Evolutionary conservation across 73 alveolate species (phyloP).

Genomic region (Tetrahymena malaccensis): DNA sequence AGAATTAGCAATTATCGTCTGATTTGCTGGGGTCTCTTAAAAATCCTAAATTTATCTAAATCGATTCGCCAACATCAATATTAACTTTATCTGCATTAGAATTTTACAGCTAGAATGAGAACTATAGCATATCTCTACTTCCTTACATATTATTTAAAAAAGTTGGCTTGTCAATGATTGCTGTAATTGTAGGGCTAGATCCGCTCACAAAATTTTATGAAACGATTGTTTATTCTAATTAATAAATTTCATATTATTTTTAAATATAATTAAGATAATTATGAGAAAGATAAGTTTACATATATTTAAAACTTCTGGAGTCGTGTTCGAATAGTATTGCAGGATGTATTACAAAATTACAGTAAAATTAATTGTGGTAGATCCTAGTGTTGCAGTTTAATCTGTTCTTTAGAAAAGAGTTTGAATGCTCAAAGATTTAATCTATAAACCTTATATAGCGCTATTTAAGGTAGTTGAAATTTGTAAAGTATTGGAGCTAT

Average conservation of each 20-base stretch:
- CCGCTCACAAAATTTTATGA: background rate
- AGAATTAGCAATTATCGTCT: background rate
- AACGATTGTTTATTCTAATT: background rate
- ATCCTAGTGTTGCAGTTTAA: background rate
- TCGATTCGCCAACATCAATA: background rate
- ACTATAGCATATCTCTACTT: background rate
- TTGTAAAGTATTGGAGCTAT: background rate
- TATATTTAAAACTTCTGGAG: background rate
- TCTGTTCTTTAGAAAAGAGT: background rate
- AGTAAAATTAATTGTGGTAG: background rate
- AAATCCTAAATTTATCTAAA: background rate
- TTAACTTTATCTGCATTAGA: background rate
- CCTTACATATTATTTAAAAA: background rate
- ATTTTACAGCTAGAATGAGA: background rate
- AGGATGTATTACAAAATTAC: background rate
- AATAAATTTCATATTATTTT: too few species aligned
- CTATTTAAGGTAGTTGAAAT: background rate
- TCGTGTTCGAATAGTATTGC: background rate
- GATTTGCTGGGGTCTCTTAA: background rate
- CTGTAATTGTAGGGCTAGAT: background rate
- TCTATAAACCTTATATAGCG: background rate
- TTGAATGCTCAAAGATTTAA: background rate
- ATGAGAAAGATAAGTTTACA: background rate
- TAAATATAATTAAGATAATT: too few species aligned
- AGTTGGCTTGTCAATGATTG: background rate